Base-by-base conservation (phyloP, 257 asterid species). In the Nicotiana otophora region DNA sequence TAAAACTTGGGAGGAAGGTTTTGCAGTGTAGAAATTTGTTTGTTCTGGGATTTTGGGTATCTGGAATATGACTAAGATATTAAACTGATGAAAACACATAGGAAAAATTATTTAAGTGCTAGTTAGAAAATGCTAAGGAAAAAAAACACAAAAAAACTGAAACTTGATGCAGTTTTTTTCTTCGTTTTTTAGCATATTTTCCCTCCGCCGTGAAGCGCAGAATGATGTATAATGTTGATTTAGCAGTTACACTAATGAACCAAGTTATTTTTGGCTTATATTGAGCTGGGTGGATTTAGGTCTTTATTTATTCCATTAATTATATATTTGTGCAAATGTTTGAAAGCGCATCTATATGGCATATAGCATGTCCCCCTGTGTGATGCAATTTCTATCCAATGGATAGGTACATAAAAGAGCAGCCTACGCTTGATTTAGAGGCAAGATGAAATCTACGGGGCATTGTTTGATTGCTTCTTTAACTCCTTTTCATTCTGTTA, bases 381-480 rank as follows among this genome's bases (percentile, higher is more conserved):
- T 93, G 95, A 90, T 87, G 86, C 81, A 83, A 86, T 83, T 93
- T 92, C 84, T 84, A 87, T 84, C 85, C 92, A 28, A 87, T 88
- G 92, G 85, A 85, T 90, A 90, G 97, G 96, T 90, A 84, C 93
- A 86, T 82, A 65, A 90, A 87, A 84, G 90, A 83, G 88, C 85
- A 81, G 93, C 86, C 84, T 82, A 82, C 83, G 54, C 61, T 88
- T 87, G 88, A 84, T 81, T 84, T 86, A 67, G 89, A 90, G 89
- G 88, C 91, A 92, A 89, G 94, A 85, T 87, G 95, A 90, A 85
- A 89, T 88, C 87, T 88, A 87, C 87, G 67, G 94, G 97, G 66
- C 88, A 87, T 92, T 68, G 89, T 90, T 91, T 91, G 85, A 86
- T 88, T 91, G 85, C 90, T 91, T 95, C 94, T 84, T 90, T 91